Percentiles rank a stretch among this genome's conserved stretches.
These are phyloP conservation scores for Physcomitrium patens DNA, from an alignment of 225 moss, liverwort and hornwort species.

Conservation along the genomic window DNA sequence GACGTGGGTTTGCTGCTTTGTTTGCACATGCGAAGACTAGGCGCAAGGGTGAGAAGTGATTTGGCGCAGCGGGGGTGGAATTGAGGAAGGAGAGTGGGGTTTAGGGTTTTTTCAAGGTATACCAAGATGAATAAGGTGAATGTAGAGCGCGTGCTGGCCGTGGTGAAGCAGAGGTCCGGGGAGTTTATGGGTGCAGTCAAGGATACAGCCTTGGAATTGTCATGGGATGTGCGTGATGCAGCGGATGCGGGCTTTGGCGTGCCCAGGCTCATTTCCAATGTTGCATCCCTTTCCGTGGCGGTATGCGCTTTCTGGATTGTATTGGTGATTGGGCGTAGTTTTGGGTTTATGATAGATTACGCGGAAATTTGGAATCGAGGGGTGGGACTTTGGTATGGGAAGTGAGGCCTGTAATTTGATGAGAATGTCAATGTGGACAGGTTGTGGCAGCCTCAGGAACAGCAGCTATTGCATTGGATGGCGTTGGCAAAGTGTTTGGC, in stretches of 20 bases:
- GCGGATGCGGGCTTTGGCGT: conserved; percentile 90
- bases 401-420: conserved; percentile 2
- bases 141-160: conserved; percentile 47
- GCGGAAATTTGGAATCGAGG: neutral
- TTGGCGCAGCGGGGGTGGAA: neutral
- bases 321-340: conserved; percentile 18
- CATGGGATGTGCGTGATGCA: conserved; percentile 86
- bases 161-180: conserved; percentile 70
- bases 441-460: conserved; percentile 90
- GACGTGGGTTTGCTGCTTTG: neutral
- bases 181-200: conserved; percentile 67
- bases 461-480: conserved; percentile 85
- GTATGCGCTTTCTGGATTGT: conserved; percentile 34
- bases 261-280: conserved; percentile 71
- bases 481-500: conserved; percentile 89
- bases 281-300: conserved; percentile 90
- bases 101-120: conserved; percentile 35
- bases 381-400: neutral
- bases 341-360: neutral
- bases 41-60: neutral
- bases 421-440: conserved; percentile 49
- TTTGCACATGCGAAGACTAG: conserved; percentile 19
- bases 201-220: conserved; percentile 77
- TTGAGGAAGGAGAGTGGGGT: conserved; percentile 28
- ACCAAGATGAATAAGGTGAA: conserved; percentile 48